Percentiles rank a stretch among this genome's conserved stretches.
phyloP scores from a whole-genome alignment of 108 stramenopile genomes.

The Aurantiochytrium sp. region DNA sequence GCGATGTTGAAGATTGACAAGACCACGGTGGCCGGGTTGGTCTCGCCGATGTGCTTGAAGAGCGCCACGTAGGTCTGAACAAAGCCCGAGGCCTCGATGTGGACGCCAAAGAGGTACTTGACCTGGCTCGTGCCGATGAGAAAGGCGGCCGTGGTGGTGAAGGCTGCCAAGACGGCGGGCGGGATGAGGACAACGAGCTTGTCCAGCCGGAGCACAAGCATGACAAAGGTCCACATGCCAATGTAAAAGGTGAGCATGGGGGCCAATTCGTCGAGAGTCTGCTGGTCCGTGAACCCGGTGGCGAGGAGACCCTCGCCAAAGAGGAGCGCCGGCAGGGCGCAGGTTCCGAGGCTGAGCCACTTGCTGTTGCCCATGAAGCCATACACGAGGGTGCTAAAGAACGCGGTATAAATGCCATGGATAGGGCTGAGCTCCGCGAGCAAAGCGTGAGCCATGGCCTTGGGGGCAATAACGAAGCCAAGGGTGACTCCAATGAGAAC shows the following conservation, averaged over 20 bases:
- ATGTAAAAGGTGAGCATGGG: conserved; percentile 11
- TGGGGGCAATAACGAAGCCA: conserved; percentile 23
- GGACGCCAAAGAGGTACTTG: conserved; percentile 23
- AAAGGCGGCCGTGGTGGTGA: not conserved
- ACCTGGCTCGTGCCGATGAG: conserved; percentile 22
- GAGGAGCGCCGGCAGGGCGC: not conserved
- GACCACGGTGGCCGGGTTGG: not conserved
- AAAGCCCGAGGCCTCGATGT: conserved; percentile 7
- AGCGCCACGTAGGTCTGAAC: conserved; percentile 19
- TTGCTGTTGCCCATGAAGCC: conserved; percentile 24
- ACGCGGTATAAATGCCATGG: not conserved
- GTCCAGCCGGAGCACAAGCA: not conserved
- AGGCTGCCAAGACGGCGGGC: not conserved
- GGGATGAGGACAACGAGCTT: conserved; percentile 1
- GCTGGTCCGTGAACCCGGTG: not conserved
- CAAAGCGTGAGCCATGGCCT: not conserved
- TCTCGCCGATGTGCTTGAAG: not conserved
- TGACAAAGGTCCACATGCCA: not conserved
- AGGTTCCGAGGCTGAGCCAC: not conserved
- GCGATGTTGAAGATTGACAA: not conserved
- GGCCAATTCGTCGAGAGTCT: not conserved
- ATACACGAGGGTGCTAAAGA: not conserved
- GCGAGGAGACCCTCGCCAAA: not conserved
- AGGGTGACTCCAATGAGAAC: not conserved
- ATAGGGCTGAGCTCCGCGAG: not conserved